Conservation (phyloP, 768 basidiomycete species). For the Rhodosporidiobolus sp. region DNA sequence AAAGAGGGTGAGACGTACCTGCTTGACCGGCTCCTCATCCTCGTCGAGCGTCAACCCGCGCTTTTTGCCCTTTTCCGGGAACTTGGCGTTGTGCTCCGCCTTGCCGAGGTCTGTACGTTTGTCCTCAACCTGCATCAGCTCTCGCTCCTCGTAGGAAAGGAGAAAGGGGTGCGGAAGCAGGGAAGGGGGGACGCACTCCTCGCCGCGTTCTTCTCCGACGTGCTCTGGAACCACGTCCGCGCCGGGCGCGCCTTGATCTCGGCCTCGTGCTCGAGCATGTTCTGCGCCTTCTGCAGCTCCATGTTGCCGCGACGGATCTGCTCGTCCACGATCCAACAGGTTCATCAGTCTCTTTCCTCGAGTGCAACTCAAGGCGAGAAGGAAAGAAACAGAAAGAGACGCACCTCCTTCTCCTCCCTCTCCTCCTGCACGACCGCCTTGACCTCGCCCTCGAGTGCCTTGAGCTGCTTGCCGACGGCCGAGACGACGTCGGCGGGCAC, state of each 20-base stretch:
- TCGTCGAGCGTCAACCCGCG: constrained; percentile 26
- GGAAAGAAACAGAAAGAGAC: constrained; percentile 21
- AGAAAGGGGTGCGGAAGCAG: background rate
- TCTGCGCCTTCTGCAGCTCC: constrained; percentile 91
- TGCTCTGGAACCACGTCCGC: constrained; percentile 96
- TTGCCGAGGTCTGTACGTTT: constrained; percentile 66
- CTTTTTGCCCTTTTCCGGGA: constrained; percentile 32
- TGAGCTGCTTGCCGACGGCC: constrained; percentile 68
- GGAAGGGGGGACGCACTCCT: constrained; percentile 58
- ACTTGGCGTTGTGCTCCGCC: constrained; percentile 59
- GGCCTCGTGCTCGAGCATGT: constrained; percentile 85
- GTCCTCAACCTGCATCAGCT: background rate
- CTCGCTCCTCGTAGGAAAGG: background rate
- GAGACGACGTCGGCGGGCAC: constrained; percentile 70
- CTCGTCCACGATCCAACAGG: constrained; percentile 25
- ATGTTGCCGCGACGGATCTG: constrained; percentile 88
- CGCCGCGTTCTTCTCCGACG: constrained; percentile 73
- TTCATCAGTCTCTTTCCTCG: background rate
- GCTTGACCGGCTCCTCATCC: constrained; percentile 34
- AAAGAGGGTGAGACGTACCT: constrained; percentile 12
- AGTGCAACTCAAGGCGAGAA: background rate
- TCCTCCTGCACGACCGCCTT: constrained; percentile 79
- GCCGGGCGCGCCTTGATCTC: constrained; percentile 93
- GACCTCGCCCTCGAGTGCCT: constrained; percentile 70
- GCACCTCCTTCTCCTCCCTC: constrained; percentile 86